A percentile compares a stretch with the other conserved stretches of the same genome.
These are phyloP conservation scores for Hypoxylon rickii DNA, from an alignment of 495 filamentous ascomycete genomes.

Conservation along the genomic window DNA sequence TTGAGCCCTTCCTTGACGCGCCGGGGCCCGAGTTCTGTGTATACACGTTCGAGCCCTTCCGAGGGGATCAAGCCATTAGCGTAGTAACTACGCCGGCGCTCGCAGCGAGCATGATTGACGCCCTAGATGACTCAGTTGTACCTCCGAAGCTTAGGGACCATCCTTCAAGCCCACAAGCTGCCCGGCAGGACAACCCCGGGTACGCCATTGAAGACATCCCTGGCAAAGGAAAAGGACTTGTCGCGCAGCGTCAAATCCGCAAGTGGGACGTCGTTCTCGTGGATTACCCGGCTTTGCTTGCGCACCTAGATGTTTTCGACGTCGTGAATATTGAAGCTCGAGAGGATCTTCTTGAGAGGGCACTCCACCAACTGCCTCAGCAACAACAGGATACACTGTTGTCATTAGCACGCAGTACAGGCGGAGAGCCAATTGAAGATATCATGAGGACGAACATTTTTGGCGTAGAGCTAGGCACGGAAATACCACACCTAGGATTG, in stretches of 20 bases:
- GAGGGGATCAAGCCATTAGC: conserved; percentile 38
- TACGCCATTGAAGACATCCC: conserved; percentile 32
- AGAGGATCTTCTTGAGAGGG: conserved; percentile 29
- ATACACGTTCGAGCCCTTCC: conserved; percentile 40
- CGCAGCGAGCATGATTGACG: conserved; percentile 36
- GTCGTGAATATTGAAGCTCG: conserved; percentile 23
- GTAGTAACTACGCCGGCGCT: conserved; percentile 35
- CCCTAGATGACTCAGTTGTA: conserved; percentile 34
- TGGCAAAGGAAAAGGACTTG: conserved; percentile 38
- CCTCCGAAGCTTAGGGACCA: conserved; percentile 17
- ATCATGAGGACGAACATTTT: conserved; percentile 64
- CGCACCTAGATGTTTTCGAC: conserved; percentile 36
- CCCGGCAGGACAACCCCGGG: conserved; percentile 7
- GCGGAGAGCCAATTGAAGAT: conserved; percentile 71
- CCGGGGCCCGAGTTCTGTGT: conserved; percentile 38
- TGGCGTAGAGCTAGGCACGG: conserved; percentile 39
- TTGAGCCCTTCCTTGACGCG: conserved; percentile 14
- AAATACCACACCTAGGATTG: conserved; percentile 38
- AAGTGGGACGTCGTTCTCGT: conserved; percentile 38
- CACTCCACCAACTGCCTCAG: conserved; percentile 27
- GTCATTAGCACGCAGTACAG: conserved; percentile 67
- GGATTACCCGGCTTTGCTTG: conserved; percentile 35
- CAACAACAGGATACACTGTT: conserved; percentile 21
- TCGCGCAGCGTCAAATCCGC: conserved; percentile 24
- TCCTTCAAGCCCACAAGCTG: conserved; percentile 18